These are phyloP conservation scores for Ambrosiella cleistominuta DNA, from an alignment of 2,329 filamentous ascomycete genomes.

Conservation along the genomic window DNA sequence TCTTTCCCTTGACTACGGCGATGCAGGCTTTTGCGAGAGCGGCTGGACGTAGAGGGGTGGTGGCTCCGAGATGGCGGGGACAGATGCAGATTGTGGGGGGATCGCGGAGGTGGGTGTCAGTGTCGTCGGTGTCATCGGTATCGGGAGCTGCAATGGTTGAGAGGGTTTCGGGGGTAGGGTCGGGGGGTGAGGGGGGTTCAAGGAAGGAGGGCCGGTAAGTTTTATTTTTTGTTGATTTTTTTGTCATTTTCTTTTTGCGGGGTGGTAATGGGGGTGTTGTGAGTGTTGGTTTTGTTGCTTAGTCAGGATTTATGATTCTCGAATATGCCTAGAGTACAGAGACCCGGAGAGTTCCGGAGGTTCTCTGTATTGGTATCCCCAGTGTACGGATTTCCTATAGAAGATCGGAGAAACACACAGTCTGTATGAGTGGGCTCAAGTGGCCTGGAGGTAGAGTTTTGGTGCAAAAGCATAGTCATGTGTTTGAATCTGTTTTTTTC, in stretches of 20 bases:
- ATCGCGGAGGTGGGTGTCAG: background rate
- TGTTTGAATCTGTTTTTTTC: background rate
- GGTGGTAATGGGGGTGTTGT: too few relatives aligned
- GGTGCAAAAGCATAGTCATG: too few relatives aligned
- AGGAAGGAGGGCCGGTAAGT: conserved; percentile 8
- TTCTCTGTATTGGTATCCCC: too few relatives aligned
- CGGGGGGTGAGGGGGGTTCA: background rate
- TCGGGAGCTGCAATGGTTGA: background rate
- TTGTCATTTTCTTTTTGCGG: background rate
- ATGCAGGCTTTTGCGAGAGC: conserved; percentile 11
- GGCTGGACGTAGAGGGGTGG: background rate
- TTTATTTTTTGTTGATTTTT: background rate
- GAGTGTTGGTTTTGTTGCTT: too few relatives aligned
- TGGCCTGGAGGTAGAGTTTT: too few relatives aligned
- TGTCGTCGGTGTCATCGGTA: background rate
- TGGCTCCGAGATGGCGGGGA: background rate
- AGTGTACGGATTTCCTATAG: too few relatives aligned
- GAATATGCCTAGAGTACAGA: too few relatives aligned
- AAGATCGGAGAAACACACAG: too few relatives aligned
- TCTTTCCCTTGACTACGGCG: background rate
- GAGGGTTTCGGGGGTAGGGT: background rate
- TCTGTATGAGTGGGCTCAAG: too few relatives aligned
- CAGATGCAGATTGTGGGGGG: background rate
- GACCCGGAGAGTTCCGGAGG: too few relatives aligned
- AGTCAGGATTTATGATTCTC: too few relatives aligned